Evolutionary conservation across 2,329 filamentous ascomycete species (phyloP).

Genomic region (Aureobasidium sp.): DNA sequence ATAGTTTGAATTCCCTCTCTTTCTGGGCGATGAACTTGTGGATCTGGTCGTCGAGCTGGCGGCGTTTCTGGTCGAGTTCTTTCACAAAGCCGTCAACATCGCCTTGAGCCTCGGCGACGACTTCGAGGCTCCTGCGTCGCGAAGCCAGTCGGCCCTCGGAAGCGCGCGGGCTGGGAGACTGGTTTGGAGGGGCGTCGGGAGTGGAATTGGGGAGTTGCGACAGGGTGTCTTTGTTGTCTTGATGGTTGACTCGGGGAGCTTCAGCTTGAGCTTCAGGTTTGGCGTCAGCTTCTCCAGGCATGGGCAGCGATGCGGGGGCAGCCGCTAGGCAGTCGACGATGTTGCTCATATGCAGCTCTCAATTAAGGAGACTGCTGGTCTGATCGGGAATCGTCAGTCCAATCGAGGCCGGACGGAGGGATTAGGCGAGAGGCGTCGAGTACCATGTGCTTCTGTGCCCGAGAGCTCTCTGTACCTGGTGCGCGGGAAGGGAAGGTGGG

Average conservation of each 20-base stretch:
- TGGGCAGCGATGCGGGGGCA: constrained; percentile 4
- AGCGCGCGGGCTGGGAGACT: not conserved
- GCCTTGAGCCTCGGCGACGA: constrained; percentile 15
- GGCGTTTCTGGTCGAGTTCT: constrained; percentile 27
- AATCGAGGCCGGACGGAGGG: not conserved
- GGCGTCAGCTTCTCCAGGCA: not conserved
- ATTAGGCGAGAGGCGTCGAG: constrained; percentile 1
- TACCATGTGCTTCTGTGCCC: not conserved
- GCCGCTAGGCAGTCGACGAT: constrained; percentile 7
- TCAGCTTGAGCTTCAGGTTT: not conserved
- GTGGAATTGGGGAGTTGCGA: not conserved
- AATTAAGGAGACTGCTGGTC: not conserved
- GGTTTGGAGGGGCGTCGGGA: not conserved
- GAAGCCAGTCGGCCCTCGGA: constrained; percentile 13
- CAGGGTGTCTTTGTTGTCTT: not conserved
- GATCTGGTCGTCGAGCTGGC: constrained; percentile 29
- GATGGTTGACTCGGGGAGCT: not conserved
- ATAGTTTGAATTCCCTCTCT: constrained; percentile 29
- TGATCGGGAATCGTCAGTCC: not conserved
- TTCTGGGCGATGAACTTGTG: constrained; percentile 30
- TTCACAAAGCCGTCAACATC: constrained; percentile 19
- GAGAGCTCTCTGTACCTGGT: not conserved
- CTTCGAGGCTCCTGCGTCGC: constrained; percentile 13
- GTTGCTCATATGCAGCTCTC: constrained; percentile 1
- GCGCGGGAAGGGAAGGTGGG: not conserved